Conservation (phyloP, 371 early-diverging fungal genomes). For the Capillidium rhysosporum region DNA sequence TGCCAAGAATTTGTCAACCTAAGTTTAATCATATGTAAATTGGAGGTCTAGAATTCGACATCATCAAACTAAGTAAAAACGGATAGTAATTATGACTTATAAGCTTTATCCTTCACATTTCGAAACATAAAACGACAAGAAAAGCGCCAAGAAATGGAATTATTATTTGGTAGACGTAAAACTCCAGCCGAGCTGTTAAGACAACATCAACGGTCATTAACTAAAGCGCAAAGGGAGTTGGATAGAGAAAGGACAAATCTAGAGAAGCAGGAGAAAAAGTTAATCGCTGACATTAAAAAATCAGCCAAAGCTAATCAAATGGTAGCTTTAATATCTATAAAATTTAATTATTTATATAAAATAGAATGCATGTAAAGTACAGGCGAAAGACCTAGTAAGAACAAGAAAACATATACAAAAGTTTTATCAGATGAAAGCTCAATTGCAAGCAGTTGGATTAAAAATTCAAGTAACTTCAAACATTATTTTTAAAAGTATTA, state of each 20-base stretch:
- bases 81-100: too few species aligned
- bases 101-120: too few species aligned
- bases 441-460: conserved; percentile 80
- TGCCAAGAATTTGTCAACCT: too few species aligned
- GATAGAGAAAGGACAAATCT: conserved; percentile 77
- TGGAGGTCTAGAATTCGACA: too few species aligned
- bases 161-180: conserved; percentile 41
- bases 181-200: conserved; percentile 81
- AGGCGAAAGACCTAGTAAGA: conserved; percentile 93
- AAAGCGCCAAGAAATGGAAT: too few species aligned
- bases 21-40: too few species aligned
- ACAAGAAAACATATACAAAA: conserved; percentile 84
- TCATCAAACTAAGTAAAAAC: too few species aligned
- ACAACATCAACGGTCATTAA: conserved; percentile 73
- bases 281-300: conserved; percentile 80
- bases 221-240: conserved; percentile 80
- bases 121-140: too few species aligned
- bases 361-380: conserved; percentile 74
- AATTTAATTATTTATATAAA: background rate
- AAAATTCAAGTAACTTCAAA: conserved; percentile 53
- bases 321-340: conserved; percentile 21
- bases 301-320: conserved; percentile 78
- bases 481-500: background rate
- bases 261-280: conserved; percentile 87
- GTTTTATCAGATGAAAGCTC: conserved; percentile 88